Evolutionary conservation across 2,329 filamentous ascomycete genomes (phyloP), one percentile per base, ranked within the genome.

Genomic region (Diplodia mutila): DNA sequence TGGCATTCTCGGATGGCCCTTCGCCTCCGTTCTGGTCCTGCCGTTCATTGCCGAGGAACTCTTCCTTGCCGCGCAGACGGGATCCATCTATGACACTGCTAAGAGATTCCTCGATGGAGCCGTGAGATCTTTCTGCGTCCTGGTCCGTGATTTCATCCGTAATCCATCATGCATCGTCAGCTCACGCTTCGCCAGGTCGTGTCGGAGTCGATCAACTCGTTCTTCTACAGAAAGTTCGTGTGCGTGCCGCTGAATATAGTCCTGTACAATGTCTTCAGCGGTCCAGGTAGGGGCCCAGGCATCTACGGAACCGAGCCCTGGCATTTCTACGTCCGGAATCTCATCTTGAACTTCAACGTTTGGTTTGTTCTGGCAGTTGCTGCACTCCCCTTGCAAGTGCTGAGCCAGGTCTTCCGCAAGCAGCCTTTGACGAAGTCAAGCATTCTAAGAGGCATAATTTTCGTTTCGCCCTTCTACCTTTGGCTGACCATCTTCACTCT

Each of bases 231-330:
- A 71, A 92, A 92, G 74, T 71, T 91, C 7, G 89, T 88, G 4
- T 79, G 94, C 48, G 92, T 97, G 7, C 89, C 93, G 0, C 91
- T 93, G 85, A 97, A 97, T 75, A 98, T 99, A 74, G 89, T 99
- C 74, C 87, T 90, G 71, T 99, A 99, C 85, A 99, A 99, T 77
- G 88, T 99, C 52, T 94, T 99, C 76, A 91, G 91, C 8, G 89
- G 88, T 7, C 86, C 87, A 0, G 91, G 89, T 37, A 86, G 84
- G 75, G 95, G 94, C 0, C 95, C 95, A 0, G 87, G 97, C 66
- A 91, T 99, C 42, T 99, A 97, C 74, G 95, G 95, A 53, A 96
- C 92, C 0, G 95, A 99, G 79, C 92, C 94, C 1, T 98, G 94
- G 95, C 90, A 94, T 65, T 99, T 97, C 77, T 99, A 99, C 79